phyloP scores from a whole-genome alignment of 2,329 filamentous ascomycete species.

The Aaosphaeria arxii region DNA sequence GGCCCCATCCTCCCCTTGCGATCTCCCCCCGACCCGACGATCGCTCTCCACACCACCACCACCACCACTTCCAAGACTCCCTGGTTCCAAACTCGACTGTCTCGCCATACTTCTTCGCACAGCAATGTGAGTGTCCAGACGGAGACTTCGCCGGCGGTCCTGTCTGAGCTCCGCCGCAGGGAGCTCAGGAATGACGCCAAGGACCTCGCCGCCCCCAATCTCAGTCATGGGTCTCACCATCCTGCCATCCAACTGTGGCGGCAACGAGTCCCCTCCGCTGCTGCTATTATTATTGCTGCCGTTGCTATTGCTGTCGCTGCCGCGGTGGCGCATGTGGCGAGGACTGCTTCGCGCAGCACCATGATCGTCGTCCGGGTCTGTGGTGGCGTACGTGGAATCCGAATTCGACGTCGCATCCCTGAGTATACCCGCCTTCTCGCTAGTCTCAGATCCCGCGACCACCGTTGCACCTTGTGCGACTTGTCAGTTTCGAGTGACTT shows the following conservation, averaged over 20 bases:
- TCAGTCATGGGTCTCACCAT: slow-evolving; percentile 10
- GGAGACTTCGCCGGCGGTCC: background rate
- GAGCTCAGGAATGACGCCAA: slow-evolving; percentile 15
- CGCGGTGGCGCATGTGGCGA: too few species aligned
- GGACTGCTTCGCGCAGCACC: too few species aligned
- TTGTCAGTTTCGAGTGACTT: too few species aligned
- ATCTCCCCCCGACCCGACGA: background rate
- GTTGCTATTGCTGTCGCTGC: too few species aligned
- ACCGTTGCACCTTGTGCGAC: too few species aligned
- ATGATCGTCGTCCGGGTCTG: too few species aligned
- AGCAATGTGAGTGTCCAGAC: slow-evolving; percentile 1
- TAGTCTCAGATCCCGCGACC: background rate
- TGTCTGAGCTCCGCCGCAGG: slow-evolving; percentile 2
- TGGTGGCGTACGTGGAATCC: background rate
- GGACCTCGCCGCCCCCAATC: slow-evolving; percentile 9
- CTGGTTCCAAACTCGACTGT: too few species aligned
- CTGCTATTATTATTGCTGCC: too few species aligned
- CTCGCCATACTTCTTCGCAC: background rate
- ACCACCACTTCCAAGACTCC: background rate
- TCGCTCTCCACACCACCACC: background rate
- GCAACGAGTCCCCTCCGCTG: too few species aligned
- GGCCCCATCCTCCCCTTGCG: slow-evolving; percentile 1
- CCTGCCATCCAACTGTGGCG: slow-evolving; percentile 13
- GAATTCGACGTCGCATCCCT: background rate
- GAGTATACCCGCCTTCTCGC: slow-evolving; percentile 1